Conservation (phyloP, 129 eudicot species). For the Heracleum sosnowskyi region DNA sequence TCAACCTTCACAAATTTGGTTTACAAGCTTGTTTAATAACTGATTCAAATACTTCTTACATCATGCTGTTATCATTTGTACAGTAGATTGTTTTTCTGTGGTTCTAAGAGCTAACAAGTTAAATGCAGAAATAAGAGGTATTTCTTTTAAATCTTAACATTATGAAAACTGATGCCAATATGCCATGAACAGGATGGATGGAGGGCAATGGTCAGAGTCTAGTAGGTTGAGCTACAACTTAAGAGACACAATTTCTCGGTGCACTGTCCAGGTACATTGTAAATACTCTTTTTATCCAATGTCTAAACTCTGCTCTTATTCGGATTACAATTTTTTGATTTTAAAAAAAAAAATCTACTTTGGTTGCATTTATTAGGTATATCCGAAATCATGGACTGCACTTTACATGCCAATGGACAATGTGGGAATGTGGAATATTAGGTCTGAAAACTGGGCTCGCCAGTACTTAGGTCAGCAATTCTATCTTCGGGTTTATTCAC, state of each 20-base stretch:
- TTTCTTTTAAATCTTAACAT: not conserved
- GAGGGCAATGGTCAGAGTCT: slow-evolving; percentile 3
- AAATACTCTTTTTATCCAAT: not conserved
- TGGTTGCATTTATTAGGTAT: slow-evolving; percentile 7
- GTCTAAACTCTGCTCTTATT: not conserved
- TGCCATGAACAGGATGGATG: slow-evolving; percentile 4
- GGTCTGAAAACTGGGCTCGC: slow-evolving; percentile 12
- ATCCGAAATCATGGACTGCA: slow-evolving; percentile 8
- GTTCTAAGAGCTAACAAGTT: not conserved
- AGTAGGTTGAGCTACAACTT: slow-evolving; percentile 1
- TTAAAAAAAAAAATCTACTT: not conserved
- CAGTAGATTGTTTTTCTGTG: not conserved
- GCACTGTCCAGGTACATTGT: slow-evolving; percentile 9
- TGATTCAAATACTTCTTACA: not conserved
- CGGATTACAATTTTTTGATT: not conserved
- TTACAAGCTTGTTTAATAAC: not conserved
- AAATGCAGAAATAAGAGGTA: not conserved
- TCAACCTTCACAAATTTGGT: not conserved
- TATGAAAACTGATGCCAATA: not conserved
- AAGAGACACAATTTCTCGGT: not conserved
- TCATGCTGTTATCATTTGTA: not conserved
- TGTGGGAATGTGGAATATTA: slow-evolving; percentile 8
- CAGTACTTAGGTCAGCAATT: slow-evolving; percentile 9
- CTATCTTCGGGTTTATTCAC: slow-evolving; percentile 4
- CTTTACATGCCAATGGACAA: slow-evolving; percentile 11